Percentiles rank a stretch among this genome's conserved stretches.
Evolutionary conservation across 768 basidiomycete genomes (phyloP).

Genomic region (Galerina sulciceps): DNA sequence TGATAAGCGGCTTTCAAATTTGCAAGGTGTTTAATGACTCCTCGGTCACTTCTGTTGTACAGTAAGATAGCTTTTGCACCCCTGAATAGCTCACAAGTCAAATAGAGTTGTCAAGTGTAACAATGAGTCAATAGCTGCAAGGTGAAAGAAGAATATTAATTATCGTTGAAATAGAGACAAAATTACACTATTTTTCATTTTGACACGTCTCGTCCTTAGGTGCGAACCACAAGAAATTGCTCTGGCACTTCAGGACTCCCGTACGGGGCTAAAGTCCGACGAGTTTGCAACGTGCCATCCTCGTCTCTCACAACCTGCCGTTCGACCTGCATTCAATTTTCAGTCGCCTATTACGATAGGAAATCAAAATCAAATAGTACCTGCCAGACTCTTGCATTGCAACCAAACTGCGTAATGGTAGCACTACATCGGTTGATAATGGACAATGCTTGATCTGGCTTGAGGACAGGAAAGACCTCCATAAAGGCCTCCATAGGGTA

Average conservation of each 20-base stretch:
- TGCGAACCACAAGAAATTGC: constrained; percentile 69
- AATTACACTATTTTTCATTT: neutral
- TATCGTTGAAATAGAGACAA: too few species aligned
- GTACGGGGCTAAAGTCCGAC: constrained; percentile 47
- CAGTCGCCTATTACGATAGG: neutral
- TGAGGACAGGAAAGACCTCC: constrained; percentile 33
- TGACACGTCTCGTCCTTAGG: constrained; percentile 29
- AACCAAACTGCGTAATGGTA: constrained; percentile 65
- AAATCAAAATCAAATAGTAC: constrained; percentile 34
- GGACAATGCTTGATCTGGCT: constrained; percentile 38
- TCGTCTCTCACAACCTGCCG: constrained; percentile 39
- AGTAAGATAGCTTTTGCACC: too few species aligned
- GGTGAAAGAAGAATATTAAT: too few species aligned
- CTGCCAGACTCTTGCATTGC: constrained; percentile 73
- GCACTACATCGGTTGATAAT: constrained; percentile 55
- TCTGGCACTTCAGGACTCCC: constrained; percentile 74
- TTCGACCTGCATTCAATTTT: constrained; percentile 43
- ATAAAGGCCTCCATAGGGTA: constrained; percentile 38
- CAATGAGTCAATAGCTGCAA: too few species aligned
- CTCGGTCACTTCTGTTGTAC: too few species aligned
- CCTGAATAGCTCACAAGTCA: too few species aligned
- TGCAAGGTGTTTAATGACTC: too few species aligned
- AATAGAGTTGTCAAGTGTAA: too few species aligned
- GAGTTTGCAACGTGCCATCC: constrained; percentile 37
- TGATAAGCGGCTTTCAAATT: too few species aligned